These are phyloP conservation scores for Tricholomella constricta DNA, from an alignment of 768 basidiomycete species.

Conservation along the genomic window DNA sequence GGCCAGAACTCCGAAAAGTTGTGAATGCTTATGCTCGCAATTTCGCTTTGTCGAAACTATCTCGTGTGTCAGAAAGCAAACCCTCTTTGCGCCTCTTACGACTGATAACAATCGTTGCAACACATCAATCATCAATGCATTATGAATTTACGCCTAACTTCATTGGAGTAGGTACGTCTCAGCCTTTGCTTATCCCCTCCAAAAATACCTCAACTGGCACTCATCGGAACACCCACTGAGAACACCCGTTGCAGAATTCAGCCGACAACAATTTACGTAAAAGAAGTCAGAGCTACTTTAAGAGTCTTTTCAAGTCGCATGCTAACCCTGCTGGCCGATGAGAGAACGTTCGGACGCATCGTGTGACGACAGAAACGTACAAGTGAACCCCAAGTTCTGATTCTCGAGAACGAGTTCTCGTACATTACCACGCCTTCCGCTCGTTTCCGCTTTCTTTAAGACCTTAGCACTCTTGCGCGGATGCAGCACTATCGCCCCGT, in stretches of 20 bases:
- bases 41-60: no score
- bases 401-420: constrained; percentile 20
- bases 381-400: constrained; percentile 5
- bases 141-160: no score
- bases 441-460: constrained; percentile 28
- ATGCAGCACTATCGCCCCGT: constrained; percentile 18
- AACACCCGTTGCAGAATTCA: constrained; percentile 1
- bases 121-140: no score
- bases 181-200: not conserved
- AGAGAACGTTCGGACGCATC: constrained; percentile 13
- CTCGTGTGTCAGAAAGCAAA: no score
- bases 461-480: constrained; percentile 17
- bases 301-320: constrained; percentile 13
- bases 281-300: constrained; percentile 11
- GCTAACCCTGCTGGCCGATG: constrained; percentile 8
- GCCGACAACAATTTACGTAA: constrained; percentile 14
- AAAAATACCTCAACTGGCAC: not conserved
- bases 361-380: constrained; percentile 20
- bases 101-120: no score
- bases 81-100: no score
- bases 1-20: no score
- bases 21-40: no score
- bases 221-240: constrained; percentile 13
- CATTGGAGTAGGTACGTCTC: not conserved
- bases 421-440: constrained; percentile 19